A percentile compares a stretch with the other conserved stretches of the same genome.
Evolutionary conservation across 2,329 filamentous ascomycete genomes (phyloP).

Genomic region (Diaporthe aspalathi): DNA sequence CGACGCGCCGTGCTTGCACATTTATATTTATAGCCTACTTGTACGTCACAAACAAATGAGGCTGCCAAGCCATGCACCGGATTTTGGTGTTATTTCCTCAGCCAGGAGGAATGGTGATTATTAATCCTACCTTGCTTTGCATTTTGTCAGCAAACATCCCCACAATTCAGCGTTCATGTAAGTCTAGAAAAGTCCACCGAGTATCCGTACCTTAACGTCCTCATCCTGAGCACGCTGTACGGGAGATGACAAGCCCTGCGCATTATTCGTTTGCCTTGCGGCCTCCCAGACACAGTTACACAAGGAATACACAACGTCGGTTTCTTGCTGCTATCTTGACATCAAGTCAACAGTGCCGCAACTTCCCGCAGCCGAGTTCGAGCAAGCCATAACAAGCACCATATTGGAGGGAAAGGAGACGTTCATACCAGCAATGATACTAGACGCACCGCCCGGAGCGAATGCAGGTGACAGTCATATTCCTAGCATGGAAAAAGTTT

Average conservation of each 20-base stretch:
- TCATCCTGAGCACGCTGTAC: neutral
- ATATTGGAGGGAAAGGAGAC: no score
- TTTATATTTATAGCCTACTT: neutral
- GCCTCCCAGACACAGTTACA: neutral
- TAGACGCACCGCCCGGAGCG: no score
- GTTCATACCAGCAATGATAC: no score
- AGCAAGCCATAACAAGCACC: no score
- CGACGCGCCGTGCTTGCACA: no score
- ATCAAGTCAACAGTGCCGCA: no score
- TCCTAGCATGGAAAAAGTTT: no score
- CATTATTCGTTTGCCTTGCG: neutral
- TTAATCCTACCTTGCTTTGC: neutral
- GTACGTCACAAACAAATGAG: neutral
- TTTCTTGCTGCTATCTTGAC: neutral
- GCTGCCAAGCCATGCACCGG: constrained; percentile 13
- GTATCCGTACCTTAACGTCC: neutral
- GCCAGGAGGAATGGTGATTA: neutral
- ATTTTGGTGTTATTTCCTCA: constrained; percentile 1
- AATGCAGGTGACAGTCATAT: no score
- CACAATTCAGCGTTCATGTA: neutral
- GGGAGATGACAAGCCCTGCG: neutral
- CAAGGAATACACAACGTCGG: no score
- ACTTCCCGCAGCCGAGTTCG: no score
- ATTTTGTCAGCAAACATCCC: neutral
- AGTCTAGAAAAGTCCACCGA: neutral